Base-by-base conservation (phyloP, 352 stramenopile genomes). In the Hyphochytrium catenoides region DNA sequence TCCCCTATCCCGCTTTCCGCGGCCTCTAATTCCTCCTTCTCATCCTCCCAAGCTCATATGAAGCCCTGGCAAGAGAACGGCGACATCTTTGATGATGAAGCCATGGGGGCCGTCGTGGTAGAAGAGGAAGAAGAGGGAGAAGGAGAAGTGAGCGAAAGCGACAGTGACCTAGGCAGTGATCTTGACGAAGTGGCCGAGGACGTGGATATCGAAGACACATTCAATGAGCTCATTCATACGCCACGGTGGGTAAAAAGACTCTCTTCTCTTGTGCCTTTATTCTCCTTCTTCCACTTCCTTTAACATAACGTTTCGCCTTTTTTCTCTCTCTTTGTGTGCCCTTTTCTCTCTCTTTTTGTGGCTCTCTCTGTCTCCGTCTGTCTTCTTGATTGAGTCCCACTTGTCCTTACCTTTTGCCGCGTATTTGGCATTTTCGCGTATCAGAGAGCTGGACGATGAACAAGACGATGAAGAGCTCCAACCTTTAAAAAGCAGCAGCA, bases 171-270 rank as follows among this genome's bases (percentile, higher is more conserved):
- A 31, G 51, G 58, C 8, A 81, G 64, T 1, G 57, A 66, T 42
- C 82, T 84, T 44, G 78, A 62, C 14, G 70, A 84, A 34, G 70
- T 76, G 2, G 62, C 79, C 37, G 56, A 34, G 26, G 67, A 84
- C 39, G 70, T 84, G n/a, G 70, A 84, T 34, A 61, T 85, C 2
- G 64, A 85, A 22, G 59, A 59, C 20, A 84, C 74, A 9, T 82
- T 85, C 26, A 69, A 78, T 18, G 67, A 83, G 15, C 58, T 81
- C 5, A 74, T 83, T 36, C 50, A 57, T 9, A 47, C 59, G 20
- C 55, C 66, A 0, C 32, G 52, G 56, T 14, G 15, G n/a, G 3
- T 30, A 41, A 16, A 32, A n/a, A 24, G 26, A 18, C 25, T 9
- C 7, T 17, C 8, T 31, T 29, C 7, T 8, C 3, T 2, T 9